These are phyloP conservation scores for Sicyos edulis DNA, from an alignment of 306 rosid genomes.

Conservation along the genomic window DNA sequence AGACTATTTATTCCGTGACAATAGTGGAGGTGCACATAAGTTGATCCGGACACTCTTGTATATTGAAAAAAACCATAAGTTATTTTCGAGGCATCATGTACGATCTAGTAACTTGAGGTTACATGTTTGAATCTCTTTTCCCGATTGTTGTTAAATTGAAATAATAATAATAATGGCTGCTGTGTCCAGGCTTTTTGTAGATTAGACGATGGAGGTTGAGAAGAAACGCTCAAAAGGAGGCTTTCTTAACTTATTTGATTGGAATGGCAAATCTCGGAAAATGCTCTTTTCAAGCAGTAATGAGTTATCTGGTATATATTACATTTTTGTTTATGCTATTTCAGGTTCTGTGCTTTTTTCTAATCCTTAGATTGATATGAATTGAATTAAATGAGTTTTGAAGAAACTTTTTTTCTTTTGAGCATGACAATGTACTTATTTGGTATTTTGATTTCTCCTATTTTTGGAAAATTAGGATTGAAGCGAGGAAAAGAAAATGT, in stretches of 20 bases:
- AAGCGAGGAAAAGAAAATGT: constrained; percentile 56
- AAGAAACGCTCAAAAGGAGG: constrained; percentile 82
- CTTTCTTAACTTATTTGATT: constrained; percentile 77
- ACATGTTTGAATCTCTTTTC: no score
- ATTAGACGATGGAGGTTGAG: constrained; percentile 54
- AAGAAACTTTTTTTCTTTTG: not conserved
- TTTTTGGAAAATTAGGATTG: constrained; percentile 38
- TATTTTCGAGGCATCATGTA: no score
- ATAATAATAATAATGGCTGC: not conserved
- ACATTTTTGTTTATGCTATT: not conserved
- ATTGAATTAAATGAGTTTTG: constrained; percentile 9
- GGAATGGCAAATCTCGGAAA: constrained; percentile 91
- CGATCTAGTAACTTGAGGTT: no score
- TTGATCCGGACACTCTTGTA: no score
- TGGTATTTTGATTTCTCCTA: constrained; percentile 24
- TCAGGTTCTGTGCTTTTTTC: constrained; percentile 5
- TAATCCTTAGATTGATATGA: constrained; percentile 17
- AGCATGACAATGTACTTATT: constrained; percentile 11
- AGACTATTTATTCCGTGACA: no score
- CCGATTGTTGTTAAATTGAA: no score
- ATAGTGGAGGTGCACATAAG: no score
- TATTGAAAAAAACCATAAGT: no score
- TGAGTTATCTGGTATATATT: constrained; percentile 44
- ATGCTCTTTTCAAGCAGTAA: constrained; percentile 42
- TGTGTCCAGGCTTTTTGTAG: constrained; percentile 17